Evolutionary conservation across 495 filamentous ascomycete species (phyloP).

Genomic region (Aspergillus olivimuriae): DNA sequence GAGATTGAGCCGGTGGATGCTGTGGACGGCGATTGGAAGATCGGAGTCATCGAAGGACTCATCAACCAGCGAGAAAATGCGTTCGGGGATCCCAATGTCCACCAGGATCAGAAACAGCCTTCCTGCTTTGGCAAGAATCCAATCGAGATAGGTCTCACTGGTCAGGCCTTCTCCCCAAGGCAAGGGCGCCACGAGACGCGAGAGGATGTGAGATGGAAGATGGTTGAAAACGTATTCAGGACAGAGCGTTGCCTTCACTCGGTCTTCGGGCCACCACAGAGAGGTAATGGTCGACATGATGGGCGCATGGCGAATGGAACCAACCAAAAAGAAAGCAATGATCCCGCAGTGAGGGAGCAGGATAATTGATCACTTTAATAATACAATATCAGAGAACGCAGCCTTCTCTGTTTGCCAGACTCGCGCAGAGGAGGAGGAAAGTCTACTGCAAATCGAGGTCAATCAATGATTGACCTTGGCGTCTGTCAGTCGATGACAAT

Average conservation of each 20-base stretch:
- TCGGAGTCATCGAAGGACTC: conserved; percentile 86
- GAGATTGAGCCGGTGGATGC: conserved; percentile 61
- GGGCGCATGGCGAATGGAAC: conserved; percentile 14
- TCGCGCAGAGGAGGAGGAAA: background rate
- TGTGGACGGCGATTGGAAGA: conserved; percentile 69
- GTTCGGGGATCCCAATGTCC: conserved; percentile 72
- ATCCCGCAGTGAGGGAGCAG: background rate
- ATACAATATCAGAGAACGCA: no score
- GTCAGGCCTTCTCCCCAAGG: conserved; percentile 85
- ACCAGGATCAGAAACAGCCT: conserved; percentile 77
- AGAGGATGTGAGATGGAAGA: conserved; percentile 57
- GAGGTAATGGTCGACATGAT: conserved; percentile 29
- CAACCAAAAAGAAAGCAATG: background rate
- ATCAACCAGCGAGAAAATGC: conserved; percentile 81
- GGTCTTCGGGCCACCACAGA: conserved; percentile 78
- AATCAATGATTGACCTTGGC: background rate
- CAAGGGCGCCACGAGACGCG: conserved; percentile 60
- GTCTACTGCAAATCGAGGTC: background rate
- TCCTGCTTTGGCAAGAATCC: conserved; percentile 75
- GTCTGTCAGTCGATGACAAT: background rate
- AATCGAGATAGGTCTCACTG: conserved; percentile 86
- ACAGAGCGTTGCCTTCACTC: conserved; percentile 66
- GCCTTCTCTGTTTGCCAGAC: no score
- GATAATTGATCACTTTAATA: conserved; percentile 7
- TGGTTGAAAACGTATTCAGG: conserved; percentile 62